Evolutionary conservation across 1,284 basidiomycete genomes (phyloP).

Genomic region (Heterobasidion parviporum): DNA sequence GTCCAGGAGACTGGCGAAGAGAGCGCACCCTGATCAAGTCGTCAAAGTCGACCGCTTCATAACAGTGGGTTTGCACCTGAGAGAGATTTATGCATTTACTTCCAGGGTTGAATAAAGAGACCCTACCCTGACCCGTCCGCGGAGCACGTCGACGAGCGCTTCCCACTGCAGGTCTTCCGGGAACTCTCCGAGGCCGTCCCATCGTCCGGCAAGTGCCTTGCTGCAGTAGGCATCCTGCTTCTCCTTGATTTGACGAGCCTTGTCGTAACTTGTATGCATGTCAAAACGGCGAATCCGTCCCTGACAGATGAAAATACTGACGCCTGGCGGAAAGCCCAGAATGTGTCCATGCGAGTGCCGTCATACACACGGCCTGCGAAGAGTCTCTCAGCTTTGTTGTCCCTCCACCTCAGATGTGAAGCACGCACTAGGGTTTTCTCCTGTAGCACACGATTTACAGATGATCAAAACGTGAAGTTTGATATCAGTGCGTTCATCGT

Average conservation of each 20-base stretch:
- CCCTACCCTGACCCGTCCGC: conserved; percentile 57
- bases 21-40: conserved; percentile 14
- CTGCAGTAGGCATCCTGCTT: conserved; percentile 64
- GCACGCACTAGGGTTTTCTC: conserved; percentile 27
- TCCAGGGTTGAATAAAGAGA: not conserved
- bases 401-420: not conserved
- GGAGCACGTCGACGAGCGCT: conserved; percentile 69
- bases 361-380: conserved; percentile 22
- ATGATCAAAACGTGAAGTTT: too few relatives aligned
- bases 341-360: conserved; percentile 34
- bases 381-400: not conserved
- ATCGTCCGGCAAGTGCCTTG: conserved; percentile 40
- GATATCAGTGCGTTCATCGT: not conserved
- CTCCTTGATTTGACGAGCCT: conserved; percentile 55
- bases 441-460: conserved; percentile 8
- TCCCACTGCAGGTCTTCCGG: conserved; percentile 77
- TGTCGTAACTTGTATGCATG: conserved; percentile 39
- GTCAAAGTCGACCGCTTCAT: conserved; percentile 29
- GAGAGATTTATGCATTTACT: not conserved
- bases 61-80: conserved; percentile 17
- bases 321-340: conserved; percentile 34
- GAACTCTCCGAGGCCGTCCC: conserved; percentile 53
- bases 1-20: not conserved
- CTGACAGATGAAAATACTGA: conserved; percentile 7
- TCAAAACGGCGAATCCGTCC: too few relatives aligned